Conservation (phyloP, 306 rosid genomes). For the Gynostemma pentaphyllum region DNA sequence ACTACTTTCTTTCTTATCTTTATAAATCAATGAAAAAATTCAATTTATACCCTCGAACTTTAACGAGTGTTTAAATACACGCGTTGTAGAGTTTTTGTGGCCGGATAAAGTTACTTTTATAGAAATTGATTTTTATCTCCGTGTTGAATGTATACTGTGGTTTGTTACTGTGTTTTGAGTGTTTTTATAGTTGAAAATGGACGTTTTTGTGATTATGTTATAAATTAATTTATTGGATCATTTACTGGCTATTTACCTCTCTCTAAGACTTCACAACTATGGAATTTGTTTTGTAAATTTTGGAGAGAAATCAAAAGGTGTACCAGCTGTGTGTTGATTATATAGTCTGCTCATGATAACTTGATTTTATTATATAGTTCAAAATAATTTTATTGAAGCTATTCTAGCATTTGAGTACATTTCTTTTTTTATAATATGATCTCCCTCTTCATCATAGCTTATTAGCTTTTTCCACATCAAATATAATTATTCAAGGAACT, state of each 20-base stretch:
- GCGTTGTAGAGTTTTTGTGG: no score
- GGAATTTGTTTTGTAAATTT: not conserved
- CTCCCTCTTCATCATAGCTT: slow-evolving; percentile 2
- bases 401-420: not conserved
- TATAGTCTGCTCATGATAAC: not conserved
- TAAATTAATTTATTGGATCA: not conserved
- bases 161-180: no score
- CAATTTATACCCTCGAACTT: no score
- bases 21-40: no score
- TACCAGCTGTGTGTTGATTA: not conserved
- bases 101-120: no score
- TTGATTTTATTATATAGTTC: not conserved
- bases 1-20: not conserved
- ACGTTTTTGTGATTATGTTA: no score
- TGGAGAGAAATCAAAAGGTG: not conserved
- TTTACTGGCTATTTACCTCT: not conserved
- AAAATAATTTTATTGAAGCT: slow-evolving; percentile 2
- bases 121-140: no score
- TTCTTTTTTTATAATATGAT: not conserved
- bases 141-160: no score
- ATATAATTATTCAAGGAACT: not conserved
- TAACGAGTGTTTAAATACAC: no score
- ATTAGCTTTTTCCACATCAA: not conserved
- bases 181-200: no score
- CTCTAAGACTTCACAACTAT: not conserved